Base-by-base conservation (phyloP, 108 stramenopile genomes). In the Skeletonema costatum region DNA sequence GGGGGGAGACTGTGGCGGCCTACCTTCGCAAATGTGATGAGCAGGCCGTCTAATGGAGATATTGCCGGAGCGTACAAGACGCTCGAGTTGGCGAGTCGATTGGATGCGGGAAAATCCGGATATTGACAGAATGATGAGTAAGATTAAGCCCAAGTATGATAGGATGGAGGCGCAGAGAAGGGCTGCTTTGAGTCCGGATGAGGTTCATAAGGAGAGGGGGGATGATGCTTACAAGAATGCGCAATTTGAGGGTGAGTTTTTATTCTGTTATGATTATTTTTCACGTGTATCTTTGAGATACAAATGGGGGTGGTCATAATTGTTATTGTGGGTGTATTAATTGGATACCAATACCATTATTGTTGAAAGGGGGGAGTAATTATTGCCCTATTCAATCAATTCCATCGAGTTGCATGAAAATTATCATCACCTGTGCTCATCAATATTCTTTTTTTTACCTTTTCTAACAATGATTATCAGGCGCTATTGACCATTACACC, bases 21-120 rank as follows among this genome's bases (percentile, higher is more conserved):
- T 89, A 92, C 75, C 88, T 96, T 60, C 59, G 63, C 36, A 96
- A 94, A 77, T 97, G 97, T 60, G 77, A 97, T 48, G 91, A 95
- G 59, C 96, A 93, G 71, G 85, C 95, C 95, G 73, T 85, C 89
- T 70, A 89, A 85, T 41, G 96, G 92, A 4, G 97, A 99, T 63
- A 91, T 98, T 67, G 73, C 83, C 21, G 95, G 77, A 5, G 97
- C 97, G 12, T 88, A 91, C 85, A 98, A 96, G 82, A 89, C 93
- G 42, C 85, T 94, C 33, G 98, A 99, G 16, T 66, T 94, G 39
- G 99, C 96, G 38, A 86, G 90, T 68, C 90, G 97, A 13, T 70
- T 97, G 64, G 99, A 99, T 68, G 97, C 98, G 2, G 98, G 97
- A 32, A 32, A 99, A 99, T 85, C 71, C 89, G 14, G 89, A 96